phyloP scores from a whole-genome alignment of 768 basidiomycete species.

The Rhizopogon sp. region DNA sequence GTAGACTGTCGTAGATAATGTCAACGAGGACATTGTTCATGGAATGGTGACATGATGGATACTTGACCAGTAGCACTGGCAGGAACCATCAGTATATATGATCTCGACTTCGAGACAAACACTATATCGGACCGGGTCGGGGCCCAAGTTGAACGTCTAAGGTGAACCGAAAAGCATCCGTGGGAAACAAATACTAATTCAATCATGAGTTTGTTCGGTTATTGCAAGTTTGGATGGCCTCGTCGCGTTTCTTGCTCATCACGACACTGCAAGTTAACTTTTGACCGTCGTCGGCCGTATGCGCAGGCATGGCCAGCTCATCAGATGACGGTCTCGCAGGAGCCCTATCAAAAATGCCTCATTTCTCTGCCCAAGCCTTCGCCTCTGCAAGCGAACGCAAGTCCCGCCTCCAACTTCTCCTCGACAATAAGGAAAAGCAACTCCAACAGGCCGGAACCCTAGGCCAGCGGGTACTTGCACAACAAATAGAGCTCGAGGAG shows the following conservation, averaged over 20 bases:
- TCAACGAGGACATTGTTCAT: too few species aligned
- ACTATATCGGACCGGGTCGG: too few species aligned
- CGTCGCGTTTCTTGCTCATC: constrained; percentile 2
- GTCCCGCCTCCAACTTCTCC: constrained; percentile 58
- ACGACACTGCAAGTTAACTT: constrained; percentile 8
- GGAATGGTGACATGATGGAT: too few species aligned
- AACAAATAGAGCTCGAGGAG: constrained; percentile 91
- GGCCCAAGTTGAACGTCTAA: too few species aligned
- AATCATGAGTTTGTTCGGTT: neutral
- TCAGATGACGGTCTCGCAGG: constrained; percentile 32
- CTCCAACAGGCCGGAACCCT: constrained; percentile 88
- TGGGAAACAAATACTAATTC: constrained; percentile 1
- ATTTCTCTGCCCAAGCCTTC: constrained; percentile 35
- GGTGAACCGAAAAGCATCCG: neutral
- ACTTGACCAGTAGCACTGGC: too few species aligned
- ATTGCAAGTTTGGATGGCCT: neutral
- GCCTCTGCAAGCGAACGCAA: constrained; percentile 57
- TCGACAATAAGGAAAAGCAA: constrained; percentile 90
- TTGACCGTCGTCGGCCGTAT: constrained; percentile 7
- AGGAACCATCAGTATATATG: too few species aligned
- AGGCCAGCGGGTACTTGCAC: constrained; percentile 89
- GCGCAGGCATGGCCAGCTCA: constrained; percentile 34
- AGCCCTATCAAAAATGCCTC: constrained; percentile 33
- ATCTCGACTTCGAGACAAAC: too few species aligned
- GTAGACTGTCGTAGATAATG: too few species aligned